Evolutionary conservation across 2,329 filamentous ascomycete genomes (phyloP).

Genomic region (Diaporthe sp.): DNA sequence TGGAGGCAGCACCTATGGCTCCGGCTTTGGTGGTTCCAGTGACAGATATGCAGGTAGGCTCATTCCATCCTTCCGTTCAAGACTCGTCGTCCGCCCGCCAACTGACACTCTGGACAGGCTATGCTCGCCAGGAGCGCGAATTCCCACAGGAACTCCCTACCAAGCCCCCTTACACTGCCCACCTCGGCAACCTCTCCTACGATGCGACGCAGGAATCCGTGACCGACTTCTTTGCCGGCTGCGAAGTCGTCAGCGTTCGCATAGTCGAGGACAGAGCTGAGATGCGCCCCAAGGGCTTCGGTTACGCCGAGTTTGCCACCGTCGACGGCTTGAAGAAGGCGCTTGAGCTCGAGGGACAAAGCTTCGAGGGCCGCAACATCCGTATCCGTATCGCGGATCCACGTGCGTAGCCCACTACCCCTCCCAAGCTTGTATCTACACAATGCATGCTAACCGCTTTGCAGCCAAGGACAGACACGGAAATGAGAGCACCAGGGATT

Average conservation of each 20-base stretch:
- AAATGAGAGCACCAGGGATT: slow-evolving; percentile 79
- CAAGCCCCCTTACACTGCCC: slow-evolving; percentile 94
- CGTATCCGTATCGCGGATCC: slow-evolving; percentile 97
- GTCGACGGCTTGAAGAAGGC: slow-evolving; percentile 94
- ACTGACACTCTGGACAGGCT: slow-evolving; percentile 59
- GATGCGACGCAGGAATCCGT: slow-evolving; percentile 89
- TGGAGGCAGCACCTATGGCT: slow-evolving; percentile 49
- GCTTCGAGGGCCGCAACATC: slow-evolving; percentile 90
- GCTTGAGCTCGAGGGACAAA: slow-evolving; percentile 83
- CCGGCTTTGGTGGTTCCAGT: slow-evolving; percentile 44
- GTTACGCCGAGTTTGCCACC: slow-evolving; percentile 93
- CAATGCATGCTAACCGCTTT: slow-evolving; percentile 52
- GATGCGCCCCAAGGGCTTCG: slow-evolving; percentile 95
- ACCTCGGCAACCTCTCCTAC: slow-evolving; percentile 96
- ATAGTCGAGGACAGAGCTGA: slow-evolving; percentile 97
- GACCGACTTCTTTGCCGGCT: slow-evolving; percentile 86
- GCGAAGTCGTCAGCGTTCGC: slow-evolving; percentile 89
- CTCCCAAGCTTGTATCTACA: neutral
- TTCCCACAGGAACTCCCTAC: slow-evolving; percentile 82
- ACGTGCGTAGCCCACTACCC: slow-evolving; percentile 74
- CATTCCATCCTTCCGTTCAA: neutral
- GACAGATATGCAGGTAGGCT: slow-evolving; percentile 45
- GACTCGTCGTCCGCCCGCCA: neutral
- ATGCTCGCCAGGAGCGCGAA: slow-evolving; percentile 68
- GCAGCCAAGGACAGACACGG: slow-evolving; percentile 85